phyloP scores from a whole-genome alignment of 352 stramenopile species.

The Phytophthora ramorum region DNA sequence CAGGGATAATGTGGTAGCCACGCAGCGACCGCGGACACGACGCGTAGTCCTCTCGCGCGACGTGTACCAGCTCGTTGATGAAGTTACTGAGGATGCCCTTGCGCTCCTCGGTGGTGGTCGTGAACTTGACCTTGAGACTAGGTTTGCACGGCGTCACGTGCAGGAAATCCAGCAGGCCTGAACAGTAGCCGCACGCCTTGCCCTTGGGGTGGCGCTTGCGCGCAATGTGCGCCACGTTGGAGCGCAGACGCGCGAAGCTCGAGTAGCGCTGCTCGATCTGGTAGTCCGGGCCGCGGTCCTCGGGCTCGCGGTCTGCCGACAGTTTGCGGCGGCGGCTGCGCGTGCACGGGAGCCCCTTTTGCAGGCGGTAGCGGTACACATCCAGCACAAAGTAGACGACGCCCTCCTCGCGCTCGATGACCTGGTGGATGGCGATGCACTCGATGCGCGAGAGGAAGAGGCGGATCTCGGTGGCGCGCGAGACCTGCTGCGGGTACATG shows the following conservation, averaged over 20 bases:
- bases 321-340: slow-evolving; percentile 24
- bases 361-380: slow-evolving; percentile 62
- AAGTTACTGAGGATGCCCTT: slow-evolving; percentile 52
- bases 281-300: slow-evolving; percentile 50
- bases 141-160: slow-evolving; percentile 46
- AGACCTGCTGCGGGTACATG: slow-evolving; percentile 57
- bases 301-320: slow-evolving; percentile 19
- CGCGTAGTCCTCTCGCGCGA: slow-evolving; percentile 35
- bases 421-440: slow-evolving; percentile 58
- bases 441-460: slow-evolving; percentile 68
- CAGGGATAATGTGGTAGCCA: slow-evolving; percentile 55
- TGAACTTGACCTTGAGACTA: slow-evolving; percentile 60
- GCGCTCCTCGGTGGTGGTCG: slow-evolving; percentile 47
- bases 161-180: slow-evolving; percentile 52
- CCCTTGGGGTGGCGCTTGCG: slow-evolving; percentile 60
- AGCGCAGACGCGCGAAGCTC: slow-evolving; percentile 60
- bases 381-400: slow-evolving; percentile 68
- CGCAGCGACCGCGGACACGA: slow-evolving; percentile 40
- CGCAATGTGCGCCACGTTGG: slow-evolving; percentile 50
- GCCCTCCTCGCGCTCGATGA: slow-evolving; percentile 54
- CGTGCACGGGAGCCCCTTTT: slow-evolving; percentile 56
- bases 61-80: slow-evolving; percentile 51
- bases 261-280: slow-evolving; percentile 75
- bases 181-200: slow-evolving; percentile 56
- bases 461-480: slow-evolving; percentile 62